These are phyloP conservation scores for Davidsoniella neocaledoniae DNA, from an alignment of 2,329 filamentous ascomycete species.

Conservation along the genomic window DNA sequence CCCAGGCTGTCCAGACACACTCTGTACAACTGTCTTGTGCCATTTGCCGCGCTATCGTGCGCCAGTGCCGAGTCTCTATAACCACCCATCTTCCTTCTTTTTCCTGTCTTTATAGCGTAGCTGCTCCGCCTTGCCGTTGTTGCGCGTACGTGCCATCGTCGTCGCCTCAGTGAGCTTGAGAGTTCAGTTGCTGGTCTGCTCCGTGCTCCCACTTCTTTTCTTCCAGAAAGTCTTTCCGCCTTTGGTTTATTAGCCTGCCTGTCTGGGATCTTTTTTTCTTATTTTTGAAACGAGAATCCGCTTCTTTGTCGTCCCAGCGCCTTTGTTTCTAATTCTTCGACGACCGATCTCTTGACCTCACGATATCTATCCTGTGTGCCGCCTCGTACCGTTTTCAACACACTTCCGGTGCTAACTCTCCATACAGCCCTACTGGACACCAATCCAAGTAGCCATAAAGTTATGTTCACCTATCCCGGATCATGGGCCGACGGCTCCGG, in stretches of 20 bases:
- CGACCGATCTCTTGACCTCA: background rate
- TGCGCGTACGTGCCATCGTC: too few species aligned
- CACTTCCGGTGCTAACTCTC: background rate
- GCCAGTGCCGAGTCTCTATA: too few species aligned
- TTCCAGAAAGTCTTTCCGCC: background rate
- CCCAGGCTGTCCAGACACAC: too few species aligned
- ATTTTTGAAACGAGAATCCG: too few species aligned
- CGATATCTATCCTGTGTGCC: background rate
- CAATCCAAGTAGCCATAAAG: background rate
- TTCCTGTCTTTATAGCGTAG: too few species aligned
- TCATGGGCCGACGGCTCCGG: slow-evolving; percentile 12
- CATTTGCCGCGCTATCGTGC: too few species aligned
- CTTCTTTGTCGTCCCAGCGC: background rate
- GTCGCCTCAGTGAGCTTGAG: too few species aligned
- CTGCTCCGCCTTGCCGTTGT: too few species aligned
- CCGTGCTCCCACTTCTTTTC: background rate
- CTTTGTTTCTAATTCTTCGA: background rate
- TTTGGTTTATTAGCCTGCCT: background rate
- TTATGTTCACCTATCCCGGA: slow-evolving; percentile 13
- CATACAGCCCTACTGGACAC: background rate
- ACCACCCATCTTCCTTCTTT: too few species aligned
- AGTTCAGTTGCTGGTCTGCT: background rate
- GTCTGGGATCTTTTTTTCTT: background rate
- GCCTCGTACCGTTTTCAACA: background rate
- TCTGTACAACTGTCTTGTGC: too few species aligned